Percentiles rank a stretch among this genome's conserved stretches.
Conservation (phyloP, 2,329 filamentous ascomycete species). For the Colletotrichum sp. region DNA sequence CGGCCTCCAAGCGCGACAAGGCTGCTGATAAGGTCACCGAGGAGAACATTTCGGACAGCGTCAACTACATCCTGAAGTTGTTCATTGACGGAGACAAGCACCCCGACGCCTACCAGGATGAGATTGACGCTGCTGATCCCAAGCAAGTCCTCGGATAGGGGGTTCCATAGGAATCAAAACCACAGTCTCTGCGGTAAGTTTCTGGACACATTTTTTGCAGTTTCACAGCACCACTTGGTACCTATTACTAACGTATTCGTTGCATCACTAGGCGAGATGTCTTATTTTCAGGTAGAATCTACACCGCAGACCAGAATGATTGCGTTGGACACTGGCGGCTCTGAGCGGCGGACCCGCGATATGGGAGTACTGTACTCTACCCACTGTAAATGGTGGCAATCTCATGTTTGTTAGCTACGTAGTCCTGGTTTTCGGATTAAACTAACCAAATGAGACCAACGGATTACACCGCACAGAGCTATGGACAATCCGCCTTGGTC, state of each 20-base stretch:
- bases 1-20: neutral
- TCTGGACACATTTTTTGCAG: neutral
- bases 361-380: neutral
- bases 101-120: neutral
- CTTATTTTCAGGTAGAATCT: neutral
- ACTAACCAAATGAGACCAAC: neutral
- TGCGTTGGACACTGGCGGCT: neutral
- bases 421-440: neutral
- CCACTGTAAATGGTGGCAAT: neutral
- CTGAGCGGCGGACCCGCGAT: neutral
- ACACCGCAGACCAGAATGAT: neutral
- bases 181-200: neutral
- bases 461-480: neutral
- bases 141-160: neutral
- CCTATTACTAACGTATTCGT: neutral
- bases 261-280: neutral
- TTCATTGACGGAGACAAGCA: neutral
- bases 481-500: conserved; percentile 24
- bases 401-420: neutral
- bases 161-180: neutral
- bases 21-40: neutral
- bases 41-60: neutral
- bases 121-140: neutral
- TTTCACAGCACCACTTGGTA: neutral
- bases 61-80: neutral